Evolutionary conservation across 2,329 filamentous ascomycete species (phyloP), one percentile per base, ranked within the genome.

Genomic region (Scedosporium aurantiacum): DNA sequence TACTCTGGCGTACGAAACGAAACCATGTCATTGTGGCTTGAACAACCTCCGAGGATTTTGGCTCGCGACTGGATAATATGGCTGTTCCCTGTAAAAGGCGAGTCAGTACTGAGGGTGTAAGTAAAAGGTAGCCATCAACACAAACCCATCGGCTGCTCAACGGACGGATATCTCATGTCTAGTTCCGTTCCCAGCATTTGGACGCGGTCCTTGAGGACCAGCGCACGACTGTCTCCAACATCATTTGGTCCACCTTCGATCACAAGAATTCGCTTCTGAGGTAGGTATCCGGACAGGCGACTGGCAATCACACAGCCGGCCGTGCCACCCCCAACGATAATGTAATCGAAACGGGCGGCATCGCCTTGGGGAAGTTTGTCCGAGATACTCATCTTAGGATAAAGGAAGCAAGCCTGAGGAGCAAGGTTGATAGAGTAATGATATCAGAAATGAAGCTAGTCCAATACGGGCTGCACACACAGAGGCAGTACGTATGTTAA

Each of bases 11-110:
- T 90, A 27, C 91, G 85, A 83, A 96, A 96, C 18, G 89, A 94
- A 74, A 96, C 96, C 68, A 96, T 80, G 21, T 91, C 96, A 77
- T 96, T 96, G 81, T 96, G 91, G 63, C 89, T 93, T 54, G 91
- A 95, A 80, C 91, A 96, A 66, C 91, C 91, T 67, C 91, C 91
- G 32, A 96, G 82, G 45, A 96, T 91, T 79, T 96, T 96, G 65
- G 91, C 91, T 64, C 91, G 87, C 14, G 91, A 95, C 78, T 96
- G 91, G 66, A 91, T 86, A 76, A 96, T 96, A 76, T 91, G 83
- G 62, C 89, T 94, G 79, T 96, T 96, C 71, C 91, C 90, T 37
- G 32, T 37, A 12, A 37, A 4, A 37, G 14, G 5, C 32, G 10
- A 37, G 32, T 37, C 32, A 37, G 32, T 14, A 37, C 32, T 4